These are phyloP conservation scores for Lolium rigidum DNA, from an alignment of 176 grass and related monocot genomes.

Conservation along the genomic window DNA sequence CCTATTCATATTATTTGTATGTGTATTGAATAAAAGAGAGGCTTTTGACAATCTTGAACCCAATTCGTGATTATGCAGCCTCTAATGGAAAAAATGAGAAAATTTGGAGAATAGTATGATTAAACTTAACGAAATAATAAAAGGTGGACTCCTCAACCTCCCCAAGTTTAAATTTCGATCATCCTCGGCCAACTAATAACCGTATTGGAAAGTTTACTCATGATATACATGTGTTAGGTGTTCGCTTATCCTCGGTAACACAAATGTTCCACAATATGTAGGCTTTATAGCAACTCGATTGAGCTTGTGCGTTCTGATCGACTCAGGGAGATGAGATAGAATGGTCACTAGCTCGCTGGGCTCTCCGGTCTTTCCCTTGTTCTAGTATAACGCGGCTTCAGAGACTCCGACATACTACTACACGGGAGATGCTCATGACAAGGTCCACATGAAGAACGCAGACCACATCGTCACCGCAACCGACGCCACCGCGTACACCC, in stretches of 20 bases:
- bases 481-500: constrained; percentile 73
- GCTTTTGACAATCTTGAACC: not conserved
- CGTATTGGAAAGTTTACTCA: too few relatives aligned
- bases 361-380: not conserved
- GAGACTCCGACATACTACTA: not conserved
- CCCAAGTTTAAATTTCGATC: not conserved
- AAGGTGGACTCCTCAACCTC: not conserved
- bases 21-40: not conserved
- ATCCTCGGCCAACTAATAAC: not conserved
- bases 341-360: not conserved
- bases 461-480: constrained; percentile 85
- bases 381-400: too few relatives aligned
- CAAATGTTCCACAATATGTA: too few relatives aligned
- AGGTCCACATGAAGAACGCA: constrained; percentile 79
- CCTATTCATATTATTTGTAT: not conserved
- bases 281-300: not conserved
- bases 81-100: not conserved
- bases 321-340: not conserved
- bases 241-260: too few relatives aligned
- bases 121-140: not conserved
- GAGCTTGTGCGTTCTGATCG: not conserved
- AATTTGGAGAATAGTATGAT: not conserved
- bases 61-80: not conserved
- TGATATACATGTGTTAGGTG: too few relatives aligned
- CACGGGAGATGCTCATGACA: constrained; percentile 40